Percentiles rank a stretch among this genome's conserved stretches.
Evolutionary conservation across 208 protist species (phyloP).

Genomic region (Acanthamoeba castellanii): DNA sequence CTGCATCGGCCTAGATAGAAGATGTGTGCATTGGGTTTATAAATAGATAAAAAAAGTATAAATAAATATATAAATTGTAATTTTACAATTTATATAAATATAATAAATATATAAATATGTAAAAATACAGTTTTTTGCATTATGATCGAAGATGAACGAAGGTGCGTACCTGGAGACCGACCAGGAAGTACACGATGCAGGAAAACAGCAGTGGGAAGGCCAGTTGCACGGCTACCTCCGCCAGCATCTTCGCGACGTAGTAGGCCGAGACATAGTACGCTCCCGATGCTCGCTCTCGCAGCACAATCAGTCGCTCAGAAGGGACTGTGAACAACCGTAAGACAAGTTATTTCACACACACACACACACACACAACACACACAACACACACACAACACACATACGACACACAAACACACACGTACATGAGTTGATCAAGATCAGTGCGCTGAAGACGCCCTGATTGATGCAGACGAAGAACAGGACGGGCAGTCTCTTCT

Average conservation of each 20-base stretch:
- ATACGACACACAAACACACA: too few species aligned
- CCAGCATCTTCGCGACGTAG: conserved; percentile 77
- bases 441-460: conserved; percentile 68
- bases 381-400: too few species aligned
- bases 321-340: conserved; percentile 59
- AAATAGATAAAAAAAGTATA: too few species aligned
- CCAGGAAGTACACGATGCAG: conserved; percentile 68
- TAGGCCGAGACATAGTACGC: conserved; percentile 77
- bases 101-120: too few species aligned
- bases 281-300: conserved; percentile 79
- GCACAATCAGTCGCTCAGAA: conserved; percentile 74
- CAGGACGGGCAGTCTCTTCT: conserved; percentile 59
- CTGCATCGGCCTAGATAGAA: conserved; percentile 8
- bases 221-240: conserved; percentile 74
- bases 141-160: too few species aligned
- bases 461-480: conserved; percentile 77
- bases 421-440: conserved; percentile 73
- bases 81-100: too few species aligned
- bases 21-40: neutral
- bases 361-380: too few species aligned
- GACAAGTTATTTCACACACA: too few species aligned
- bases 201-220: conserved; percentile 65
- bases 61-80: too few species aligned
- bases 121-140: too few species aligned
- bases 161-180: conserved; percentile 72